phyloP scores from a whole-genome alignment of 176 grass and related monocot genomes.

The Musa acuminata region DNA sequence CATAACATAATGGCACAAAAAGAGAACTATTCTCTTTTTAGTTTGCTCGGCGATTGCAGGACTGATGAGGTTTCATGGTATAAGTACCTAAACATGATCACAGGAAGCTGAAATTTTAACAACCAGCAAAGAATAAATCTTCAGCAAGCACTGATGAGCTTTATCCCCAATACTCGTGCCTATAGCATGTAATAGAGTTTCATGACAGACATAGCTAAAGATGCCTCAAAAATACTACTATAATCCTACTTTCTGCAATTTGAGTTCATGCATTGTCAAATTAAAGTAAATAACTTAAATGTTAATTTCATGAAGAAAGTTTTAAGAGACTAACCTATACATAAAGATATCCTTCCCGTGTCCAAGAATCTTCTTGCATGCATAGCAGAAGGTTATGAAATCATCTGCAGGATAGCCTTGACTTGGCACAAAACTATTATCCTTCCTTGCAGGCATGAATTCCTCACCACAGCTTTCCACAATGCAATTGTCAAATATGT shows the following conservation, averaged over 20 bases:
- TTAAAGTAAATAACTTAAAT: not conserved
- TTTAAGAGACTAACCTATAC: constrained; percentile 7
- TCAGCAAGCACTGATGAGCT: too few relatives aligned
- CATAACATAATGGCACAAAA: not conserved
- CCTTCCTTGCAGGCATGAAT: not conserved
- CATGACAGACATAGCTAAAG: too few relatives aligned
- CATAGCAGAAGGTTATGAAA: constrained; percentile 30
- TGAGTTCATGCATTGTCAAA: too few relatives aligned
- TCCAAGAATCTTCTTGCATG: constrained; percentile 27
- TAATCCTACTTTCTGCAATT: too few relatives aligned
- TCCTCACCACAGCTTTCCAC: constrained; percentile 30
- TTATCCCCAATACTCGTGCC: too few relatives aligned
- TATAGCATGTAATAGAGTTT: too few relatives aligned
- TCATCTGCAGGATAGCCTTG: not conserved
- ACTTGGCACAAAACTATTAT: not conserved
- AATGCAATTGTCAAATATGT: constrained; percentile 59
- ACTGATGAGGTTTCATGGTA: not conserved
- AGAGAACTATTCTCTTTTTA: not conserved
- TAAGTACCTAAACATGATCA: not conserved
- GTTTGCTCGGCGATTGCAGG: too few relatives aligned
- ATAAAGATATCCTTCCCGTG: constrained; percentile 20
- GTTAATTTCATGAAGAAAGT: not conserved
- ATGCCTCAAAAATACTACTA: too few relatives aligned
- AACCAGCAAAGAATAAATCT: not conserved
- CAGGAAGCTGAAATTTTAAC: not conserved